phyloP scores from a whole-genome alignment of 805 yeast species.

The Yarrowia porcina region DNA sequence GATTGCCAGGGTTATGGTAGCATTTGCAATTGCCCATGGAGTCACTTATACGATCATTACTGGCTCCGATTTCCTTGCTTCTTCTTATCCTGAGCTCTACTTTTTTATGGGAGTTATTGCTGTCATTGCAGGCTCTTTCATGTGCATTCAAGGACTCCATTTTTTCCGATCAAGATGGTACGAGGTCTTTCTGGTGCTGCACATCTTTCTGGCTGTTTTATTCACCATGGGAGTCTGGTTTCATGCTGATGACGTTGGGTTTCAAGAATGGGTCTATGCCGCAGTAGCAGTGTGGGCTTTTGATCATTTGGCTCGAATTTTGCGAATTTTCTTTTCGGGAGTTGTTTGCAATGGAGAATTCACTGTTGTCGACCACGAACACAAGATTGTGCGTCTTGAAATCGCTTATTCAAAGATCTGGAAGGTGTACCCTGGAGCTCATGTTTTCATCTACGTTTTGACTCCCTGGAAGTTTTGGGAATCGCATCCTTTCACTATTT shows the following conservation, averaged over 20 bases:
- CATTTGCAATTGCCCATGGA: conserved; percentile 48
- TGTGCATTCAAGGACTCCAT: conserved; percentile 43
- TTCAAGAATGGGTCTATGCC: conserved; percentile 53
- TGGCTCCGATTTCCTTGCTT: neutral
- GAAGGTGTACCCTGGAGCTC: conserved; percentile 30
- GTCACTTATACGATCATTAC: conserved; percentile 41
- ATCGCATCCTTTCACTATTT: conserved; percentile 66
- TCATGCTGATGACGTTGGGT: conserved; percentile 52
- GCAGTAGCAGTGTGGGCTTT: conserved; percentile 62
- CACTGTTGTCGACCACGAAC: conserved; percentile 50
- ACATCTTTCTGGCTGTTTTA: conserved; percentile 52
- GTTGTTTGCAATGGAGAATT: conserved; percentile 44
- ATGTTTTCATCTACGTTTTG: conserved; percentile 32
- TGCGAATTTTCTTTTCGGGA: conserved; percentile 58
- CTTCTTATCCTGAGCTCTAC: conserved; percentile 31
- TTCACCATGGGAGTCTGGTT: conserved; percentile 58
- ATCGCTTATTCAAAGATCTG: conserved; percentile 40
- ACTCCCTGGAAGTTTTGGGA: conserved; percentile 53
- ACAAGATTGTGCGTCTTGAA: conserved; percentile 33
- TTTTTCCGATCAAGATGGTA: conserved; percentile 51
- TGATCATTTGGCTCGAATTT: conserved; percentile 60
- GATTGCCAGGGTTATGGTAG: conserved; percentile 46
- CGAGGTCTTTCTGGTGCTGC: conserved; percentile 56
- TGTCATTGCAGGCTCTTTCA: conserved; percentile 41
- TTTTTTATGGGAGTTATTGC: conserved; percentile 40